Evolutionary conservation across 2,329 filamentous ascomycete genomes (phyloP), one percentile per base, ranked within the genome.

Genomic region (Huntiella bhutanensis): DNA sequence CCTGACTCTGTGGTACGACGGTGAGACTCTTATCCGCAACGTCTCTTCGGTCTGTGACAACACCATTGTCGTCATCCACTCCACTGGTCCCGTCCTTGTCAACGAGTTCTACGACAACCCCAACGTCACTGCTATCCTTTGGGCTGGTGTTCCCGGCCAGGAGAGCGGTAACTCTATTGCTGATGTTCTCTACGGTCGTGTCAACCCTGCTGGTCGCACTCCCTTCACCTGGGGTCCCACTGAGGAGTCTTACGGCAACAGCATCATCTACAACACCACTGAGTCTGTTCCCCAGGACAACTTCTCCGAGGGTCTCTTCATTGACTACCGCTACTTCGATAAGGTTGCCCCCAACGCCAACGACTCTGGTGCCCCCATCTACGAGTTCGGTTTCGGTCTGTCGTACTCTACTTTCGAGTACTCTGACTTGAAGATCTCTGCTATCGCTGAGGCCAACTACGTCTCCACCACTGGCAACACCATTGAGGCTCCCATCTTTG

Each of bases 1-100:
- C 63, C 68, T 98, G 34, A 94, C 86, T 0, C 68, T 94, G 0
- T 96, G 88, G 88, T 70, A 79, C 50, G 71, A 77, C 49, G 87
- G 84, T 36, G 85, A 96, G 45, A 69, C 71, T 1, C 64, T 96
- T 47, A 82, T 96, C 62, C 72, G 81, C 61, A 85, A 81, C 41
- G 83, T 94, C 8, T 77, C 84, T 1, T 69, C 76, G 5, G 58
- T 76, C 51, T 87, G 80, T 68, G 77, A 80, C 64, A 94, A 95
- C 69, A 94, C 86, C 10, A 80, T 96, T 50, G 83, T 96, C 12
- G 75, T 95, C 48, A 80, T 96, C 49, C 88, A 96, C 65, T 85
- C 82, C 1, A 74, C 79, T 3, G 86, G 86, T 0, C 76, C 87
- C 1, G 82, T 92, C 4, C 64, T 92, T 1, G 62, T 95, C 17